Evolutionary conservation across 331 rosid species (phyloP), one percentile per base, ranked within the genome.

Genomic region (Acacia pycnantha): DNA sequence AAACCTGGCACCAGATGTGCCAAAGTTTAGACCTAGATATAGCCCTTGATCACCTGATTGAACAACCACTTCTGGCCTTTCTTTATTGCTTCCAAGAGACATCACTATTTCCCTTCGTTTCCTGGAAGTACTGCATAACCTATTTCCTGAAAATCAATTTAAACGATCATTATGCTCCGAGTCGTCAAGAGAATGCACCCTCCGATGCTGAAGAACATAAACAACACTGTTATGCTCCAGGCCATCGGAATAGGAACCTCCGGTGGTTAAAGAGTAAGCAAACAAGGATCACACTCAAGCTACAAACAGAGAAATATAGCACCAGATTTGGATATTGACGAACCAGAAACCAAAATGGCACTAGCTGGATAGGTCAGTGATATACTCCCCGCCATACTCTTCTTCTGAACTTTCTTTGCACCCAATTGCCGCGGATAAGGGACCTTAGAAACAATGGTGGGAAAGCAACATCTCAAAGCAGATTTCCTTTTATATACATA

Each of bases 21-120:
- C 98, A 74, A 95, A 91, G 78, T 92, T 98, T 92, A 95, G 81
- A 31, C 98, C 97, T 11, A 95, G 98, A 88, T 91, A 95, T 67
- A 93, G 94, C 85, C 79, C 76, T 47, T 83, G 61, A 48, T 48
- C 90, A 70, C 84, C 73, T 72, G 26, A 77, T 79, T 21, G 73
- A 81, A 83, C 40, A 61, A 77, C 82, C 81, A 62, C 58, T 81
- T 65, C 81, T 31, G 50, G 24, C 16, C 79, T 82, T 22, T 65
- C 82, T 18, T 50, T 70, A 0, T 67, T 76, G 66, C 83, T 82
- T 74, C 79, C 87, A 18, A 64, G 43, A 58, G 86, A 83, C 93
- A 90, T 91, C 74, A 83, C 75, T 53, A 66, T 61, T 79, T 48
- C 33, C 61, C 74, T 84, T 83, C 78, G 35, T 74, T 81, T 85